Evolutionary conservation across 1,284 basidiomycete genomes (phyloP), one percentile per base, ranked within the genome.

Genomic region (Cryptococcus jaspeensis): DNA sequence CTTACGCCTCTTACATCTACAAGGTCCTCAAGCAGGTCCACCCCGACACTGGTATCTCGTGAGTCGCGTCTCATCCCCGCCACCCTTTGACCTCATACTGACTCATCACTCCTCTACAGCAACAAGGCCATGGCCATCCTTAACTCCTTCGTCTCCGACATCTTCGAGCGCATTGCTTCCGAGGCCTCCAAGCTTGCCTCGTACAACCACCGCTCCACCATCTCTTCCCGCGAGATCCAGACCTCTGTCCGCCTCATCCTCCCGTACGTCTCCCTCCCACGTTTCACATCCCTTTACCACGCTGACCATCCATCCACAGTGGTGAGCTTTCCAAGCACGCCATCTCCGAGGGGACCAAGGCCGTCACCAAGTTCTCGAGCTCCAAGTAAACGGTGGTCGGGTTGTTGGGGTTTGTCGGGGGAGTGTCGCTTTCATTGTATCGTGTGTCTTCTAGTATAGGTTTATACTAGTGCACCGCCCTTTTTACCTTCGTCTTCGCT

Each of bases 71-170:
- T 50, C 42, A 32, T 39, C 54, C 9, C 23, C 22, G 18, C 42
- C n/a, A 23, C 20, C 8, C n/a, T 28, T 37, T 37, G 18, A n/a
- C n/a, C 37, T 13, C 48, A 13, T n/a, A 20, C 36, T 49, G 37
- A 43, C 35, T 13, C 13, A 8, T 16, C 18, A n/a, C 22, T 22
- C 20, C 25, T 46, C 47, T 78, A 88, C 89, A 72, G 71, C 60
- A 95, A 94, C 86, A 96, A 94, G 83, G 92, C 92, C 42, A 96
- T 96, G 92, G 85, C 87, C 56, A 90, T 96, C 73, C 80, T 96
- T 47, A 95, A 95, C 84, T 90, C 88, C 55, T 93, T 92, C 63
- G 90, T 93, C 70, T 90, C 90, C 65, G 90, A 93, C 74, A 90
- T 95, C 79, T 95, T 94, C 66, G 92, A 95, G 80, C 87, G 90